These are phyloP conservation scores for Polymyxa betae DNA, from an alignment of 208 protist species.

Conservation along the genomic window DNA sequence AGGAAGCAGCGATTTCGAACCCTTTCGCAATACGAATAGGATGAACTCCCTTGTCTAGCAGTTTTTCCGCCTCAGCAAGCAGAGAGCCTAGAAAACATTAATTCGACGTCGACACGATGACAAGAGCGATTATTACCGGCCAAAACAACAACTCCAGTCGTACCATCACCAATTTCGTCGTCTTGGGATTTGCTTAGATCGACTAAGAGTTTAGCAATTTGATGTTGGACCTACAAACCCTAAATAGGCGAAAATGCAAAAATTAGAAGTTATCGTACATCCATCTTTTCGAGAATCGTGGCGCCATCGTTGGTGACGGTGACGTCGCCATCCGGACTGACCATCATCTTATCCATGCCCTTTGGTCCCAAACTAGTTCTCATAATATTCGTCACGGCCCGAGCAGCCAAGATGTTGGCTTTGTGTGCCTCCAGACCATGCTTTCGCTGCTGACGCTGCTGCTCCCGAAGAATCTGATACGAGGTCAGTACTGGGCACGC, in stretches of 20 bases:
- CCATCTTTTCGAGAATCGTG: constrained; percentile 52
- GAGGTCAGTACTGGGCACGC: background rate
- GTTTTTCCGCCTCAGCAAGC: constrained; percentile 59
- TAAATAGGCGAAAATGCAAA: too few relatives aligned
- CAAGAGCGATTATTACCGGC: constrained; percentile 80
- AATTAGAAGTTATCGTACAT: too few relatives aligned
- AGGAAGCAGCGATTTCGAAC: constrained; percentile 96
- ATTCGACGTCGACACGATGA: background rate
- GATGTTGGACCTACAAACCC: constrained; percentile 92
- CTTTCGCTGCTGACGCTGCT: constrained; percentile 90
- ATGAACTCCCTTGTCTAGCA: constrained; percentile 84
- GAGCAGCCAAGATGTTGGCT: constrained; percentile 96
- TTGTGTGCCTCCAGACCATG: constrained; percentile 96
- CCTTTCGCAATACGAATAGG: constrained; percentile 97
- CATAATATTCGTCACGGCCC: constrained; percentile 92
- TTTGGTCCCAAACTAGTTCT: constrained; percentile 95
- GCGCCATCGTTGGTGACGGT: constrained; percentile 99
- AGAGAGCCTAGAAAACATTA: constrained; percentile 50
- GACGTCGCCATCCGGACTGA: constrained; percentile 96
- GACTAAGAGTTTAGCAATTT: constrained; percentile 98
- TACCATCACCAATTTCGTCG: constrained; percentile 99
- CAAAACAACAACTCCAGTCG: constrained; percentile 97
- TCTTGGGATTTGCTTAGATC: constrained; percentile 99
- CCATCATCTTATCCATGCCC: constrained; percentile 89
- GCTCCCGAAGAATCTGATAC: constrained; percentile 81